Conservation (phyloP, 2,329 filamentous ascomycete genomes). For the Fusarium zealandicum region DNA sequence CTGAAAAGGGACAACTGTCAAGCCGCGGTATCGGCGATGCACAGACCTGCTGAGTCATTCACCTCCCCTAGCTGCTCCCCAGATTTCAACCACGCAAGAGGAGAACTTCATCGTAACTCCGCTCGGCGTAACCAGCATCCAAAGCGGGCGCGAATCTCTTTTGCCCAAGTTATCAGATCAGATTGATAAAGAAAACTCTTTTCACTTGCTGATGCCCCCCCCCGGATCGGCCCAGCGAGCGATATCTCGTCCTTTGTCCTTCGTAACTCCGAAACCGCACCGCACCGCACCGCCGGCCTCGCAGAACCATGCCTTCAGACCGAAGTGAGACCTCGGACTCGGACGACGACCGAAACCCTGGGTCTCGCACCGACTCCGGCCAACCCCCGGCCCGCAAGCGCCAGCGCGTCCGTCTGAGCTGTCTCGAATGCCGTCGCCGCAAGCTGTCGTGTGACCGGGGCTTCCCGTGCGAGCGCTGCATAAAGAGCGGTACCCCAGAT, state of each 20-base stretch:
- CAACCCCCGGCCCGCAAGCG: constrained; percentile 59
- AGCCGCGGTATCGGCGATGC: not conserved
- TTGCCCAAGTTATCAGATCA: constrained; percentile 48
- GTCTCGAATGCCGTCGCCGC: constrained; percentile 65
- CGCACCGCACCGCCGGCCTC: constrained; percentile 16
- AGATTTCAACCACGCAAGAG: not conserved
- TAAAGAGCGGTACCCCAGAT: constrained; percentile 67
- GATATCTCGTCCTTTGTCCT: constrained; percentile 37
- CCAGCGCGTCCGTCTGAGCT: constrained; percentile 66
- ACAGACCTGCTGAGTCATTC: not conserved
- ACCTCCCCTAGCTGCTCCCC: not conserved
- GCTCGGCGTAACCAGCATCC: constrained; percentile 39
- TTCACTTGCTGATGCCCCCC: constrained; percentile 41
- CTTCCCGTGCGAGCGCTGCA: constrained; percentile 67
- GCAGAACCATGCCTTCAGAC: constrained; percentile 41
- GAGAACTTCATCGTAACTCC: constrained; percentile 44
- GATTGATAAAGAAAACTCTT: constrained; percentile 50
- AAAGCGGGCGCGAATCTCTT: constrained; percentile 37
- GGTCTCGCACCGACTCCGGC: constrained; percentile 42
- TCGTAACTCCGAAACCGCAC: constrained; percentile 49
- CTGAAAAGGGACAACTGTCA: not conserved
- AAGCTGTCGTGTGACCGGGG: constrained; percentile 69
- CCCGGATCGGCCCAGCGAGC: constrained; percentile 34
- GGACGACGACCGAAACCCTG: constrained; percentile 42
- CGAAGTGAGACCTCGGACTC: constrained; percentile 52